Base-by-base conservation (phyloP, 805 yeast genomes). In the Metahyphopichia silvanorum region DNA sequence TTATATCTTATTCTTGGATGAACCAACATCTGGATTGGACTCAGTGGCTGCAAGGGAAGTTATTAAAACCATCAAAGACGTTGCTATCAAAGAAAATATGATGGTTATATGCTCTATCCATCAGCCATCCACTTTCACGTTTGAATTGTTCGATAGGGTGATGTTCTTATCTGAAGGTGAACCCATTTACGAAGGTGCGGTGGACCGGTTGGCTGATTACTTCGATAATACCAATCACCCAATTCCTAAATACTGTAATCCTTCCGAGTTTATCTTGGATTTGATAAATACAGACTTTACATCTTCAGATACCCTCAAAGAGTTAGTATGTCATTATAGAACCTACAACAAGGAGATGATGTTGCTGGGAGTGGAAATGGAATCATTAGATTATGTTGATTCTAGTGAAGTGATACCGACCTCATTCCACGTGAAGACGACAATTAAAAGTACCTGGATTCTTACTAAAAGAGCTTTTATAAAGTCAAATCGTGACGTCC, bases 11-110 rank as follows among this genome's bases (percentile, higher is more conserved):
- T 76, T 77, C 48, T 56, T 77, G 37, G 82, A 76, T 57, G 82
- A 76, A 47, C 79, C 80, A 21, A 76, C 81, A 12, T 74, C 80
- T 21, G 81, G 81, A 25, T 55, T 75, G 40, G 81, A 76, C 45
- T 71, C 81, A n/a, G 61, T 55, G 38, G 71, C 81, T 17, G 76
- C 82, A 9, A 69, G 79, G 77, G 69, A 81, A 10, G 72, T 77
- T 45, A 63, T 75, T 36, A 68, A 71, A 46, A 69, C 76, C 42
- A 45, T 60, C 70, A 48, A 69, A 65, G 45, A 63, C 62, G 31
- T 62, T 68, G 48, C 79, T 73, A 25, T 19, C 20, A 31, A 34
- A 12, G 43, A 45, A 45, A 49, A 29, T 46, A 48, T 5, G 64
- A 64, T 26, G 69, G 75, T 77, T 42, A 57, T 77, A 35, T 76